Conservation (phyloP, 306 rosid genomes). For the Corylus americana region DNA sequence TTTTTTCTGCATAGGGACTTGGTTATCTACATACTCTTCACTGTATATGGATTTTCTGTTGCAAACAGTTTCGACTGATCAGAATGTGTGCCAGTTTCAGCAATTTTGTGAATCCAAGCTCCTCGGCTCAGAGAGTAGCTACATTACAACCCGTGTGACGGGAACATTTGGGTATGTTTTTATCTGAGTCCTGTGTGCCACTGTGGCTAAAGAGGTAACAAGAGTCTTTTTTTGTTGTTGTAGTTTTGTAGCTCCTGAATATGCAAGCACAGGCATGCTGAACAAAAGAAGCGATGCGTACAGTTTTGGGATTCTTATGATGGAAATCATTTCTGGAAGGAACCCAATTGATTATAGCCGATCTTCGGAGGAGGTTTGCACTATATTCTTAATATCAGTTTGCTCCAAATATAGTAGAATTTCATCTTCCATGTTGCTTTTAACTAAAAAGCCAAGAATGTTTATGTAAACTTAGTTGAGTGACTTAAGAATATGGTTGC, state of each 20-base stretch:
- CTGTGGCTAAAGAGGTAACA: neutral
- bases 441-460: too few relatives aligned
- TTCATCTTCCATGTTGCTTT: neutral
- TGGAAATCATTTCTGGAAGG: slow-evolving; percentile 86
- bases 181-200: neutral
- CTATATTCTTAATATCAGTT: slow-evolving; percentile 9
- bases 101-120: slow-evolving; percentile 45
- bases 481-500: slow-evolving; percentile 90
- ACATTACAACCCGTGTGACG: slow-evolving; percentile 89
- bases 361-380: slow-evolving; percentile 74
- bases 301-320: slow-evolving; percentile 83
- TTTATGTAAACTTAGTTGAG: slow-evolving; percentile 77
- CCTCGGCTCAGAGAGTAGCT: slow-evolving; percentile 71
- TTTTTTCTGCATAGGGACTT: too few relatives aligned
- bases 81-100: too few relatives aligned
- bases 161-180: slow-evolving; percentile 84
- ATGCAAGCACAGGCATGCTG: slow-evolving; percentile 38
- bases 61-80: too few relatives aligned
- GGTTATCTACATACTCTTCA: too few relatives aligned
- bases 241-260: slow-evolving; percentile 94
- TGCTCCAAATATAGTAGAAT: slow-evolving; percentile 4
- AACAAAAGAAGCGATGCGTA: slow-evolving; percentile 76
- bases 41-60: too few relatives aligned
- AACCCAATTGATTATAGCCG: slow-evolving; percentile 81
- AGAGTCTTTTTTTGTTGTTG: slow-evolving; percentile 22